These are phyloP conservation scores for Malus hybrid DNA, from an alignment of 331 rosid genomes.

Conservation along the genomic window DNA sequence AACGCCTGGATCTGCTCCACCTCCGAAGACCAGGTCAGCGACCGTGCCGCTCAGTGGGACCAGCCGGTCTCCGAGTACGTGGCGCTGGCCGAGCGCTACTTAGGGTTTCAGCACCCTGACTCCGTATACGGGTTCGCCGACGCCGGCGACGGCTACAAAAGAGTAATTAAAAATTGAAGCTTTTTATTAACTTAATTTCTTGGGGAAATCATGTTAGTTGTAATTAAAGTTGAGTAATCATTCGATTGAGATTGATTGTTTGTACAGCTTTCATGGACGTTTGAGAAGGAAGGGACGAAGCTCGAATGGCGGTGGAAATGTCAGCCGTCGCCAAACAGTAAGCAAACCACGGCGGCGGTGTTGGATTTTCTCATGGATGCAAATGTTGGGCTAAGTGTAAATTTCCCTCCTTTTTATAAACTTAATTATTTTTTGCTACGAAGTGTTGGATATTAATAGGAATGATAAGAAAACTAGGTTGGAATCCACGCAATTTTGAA, in stretches of 20 bases:
- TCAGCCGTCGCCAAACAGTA: conserved; percentile 41
- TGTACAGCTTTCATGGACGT: conserved; percentile 78
- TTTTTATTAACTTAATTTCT: background rate
- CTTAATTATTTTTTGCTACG: background rate
- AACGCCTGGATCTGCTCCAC: conserved; percentile 65
- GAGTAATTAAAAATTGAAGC: conserved; percentile 23
- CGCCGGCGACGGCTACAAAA: conserved; percentile 60
- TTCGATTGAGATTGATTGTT: background rate
- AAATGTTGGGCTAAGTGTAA: conserved; percentile 65
- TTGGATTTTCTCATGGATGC: conserved; percentile 84
- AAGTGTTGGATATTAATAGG: too few species aligned
- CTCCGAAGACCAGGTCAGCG: conserved; percentile 58
- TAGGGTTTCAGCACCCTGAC: conserved; percentile 67
- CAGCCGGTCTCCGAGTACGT: conserved; percentile 58
- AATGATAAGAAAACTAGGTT: background rate
- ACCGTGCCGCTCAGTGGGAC: conserved; percentile 86
- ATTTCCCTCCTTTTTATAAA: background rate
- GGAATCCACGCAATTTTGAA: background rate
- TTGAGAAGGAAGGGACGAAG: conserved; percentile 75
- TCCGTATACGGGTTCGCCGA: conserved; percentile 58
- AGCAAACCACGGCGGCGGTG: conserved; percentile 47
- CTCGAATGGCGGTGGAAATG: conserved; percentile 91
- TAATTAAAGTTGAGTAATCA: background rate
- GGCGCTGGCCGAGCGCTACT: conserved; percentile 50
- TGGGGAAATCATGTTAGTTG: background rate